phyloP scores from a whole-genome alignment of 2,329 filamentous ascomycete species.

The Arthroderma sp. region DNA sequence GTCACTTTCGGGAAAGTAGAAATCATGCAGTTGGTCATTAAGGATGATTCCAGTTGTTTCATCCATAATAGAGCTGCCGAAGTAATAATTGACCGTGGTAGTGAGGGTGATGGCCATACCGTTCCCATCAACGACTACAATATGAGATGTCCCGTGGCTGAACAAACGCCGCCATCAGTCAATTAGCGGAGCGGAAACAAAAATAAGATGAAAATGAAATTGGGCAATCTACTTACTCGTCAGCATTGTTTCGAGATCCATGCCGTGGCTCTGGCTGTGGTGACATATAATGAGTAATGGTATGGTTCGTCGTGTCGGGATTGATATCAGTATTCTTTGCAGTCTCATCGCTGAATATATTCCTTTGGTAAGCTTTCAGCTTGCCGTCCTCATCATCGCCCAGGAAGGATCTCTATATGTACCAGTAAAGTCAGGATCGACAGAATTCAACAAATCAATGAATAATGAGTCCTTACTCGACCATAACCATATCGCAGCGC shows the following conservation, averaged over 20 bases:
- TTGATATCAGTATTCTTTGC: not conserved
- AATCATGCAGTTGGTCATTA: conserved; percentile 56
- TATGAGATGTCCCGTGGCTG: conserved; percentile 37
- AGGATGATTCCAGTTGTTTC: conserved; percentile 72
- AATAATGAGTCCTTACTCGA: conserved; percentile 19
- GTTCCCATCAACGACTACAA: conserved; percentile 52
- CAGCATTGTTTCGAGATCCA: no score
- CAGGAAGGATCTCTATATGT: not conserved
- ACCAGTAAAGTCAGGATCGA: conserved; percentile 23
- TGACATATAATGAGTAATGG: no score
- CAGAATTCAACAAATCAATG: conserved; percentile 26
- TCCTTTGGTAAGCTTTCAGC: not conserved
- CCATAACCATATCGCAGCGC: conserved; percentile 83
- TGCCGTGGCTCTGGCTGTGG: no score
- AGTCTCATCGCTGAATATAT: not conserved
- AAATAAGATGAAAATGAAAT: no score
- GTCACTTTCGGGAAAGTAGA: conserved; percentile 57
- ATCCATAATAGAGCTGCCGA: conserved; percentile 65
- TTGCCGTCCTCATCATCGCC: not conserved
- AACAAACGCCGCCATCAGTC: no score
- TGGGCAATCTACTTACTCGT: no score
- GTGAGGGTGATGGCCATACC: conserved; percentile 71
- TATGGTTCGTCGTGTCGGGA: not conserved
- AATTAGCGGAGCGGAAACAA: no score
- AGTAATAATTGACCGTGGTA: conserved; percentile 76